Percentiles rank a stretch among this genome's conserved stretches.
Conservation (phyloP, 2,329 filamentous ascomycete genomes). For the Microdochium paspali region DNA sequence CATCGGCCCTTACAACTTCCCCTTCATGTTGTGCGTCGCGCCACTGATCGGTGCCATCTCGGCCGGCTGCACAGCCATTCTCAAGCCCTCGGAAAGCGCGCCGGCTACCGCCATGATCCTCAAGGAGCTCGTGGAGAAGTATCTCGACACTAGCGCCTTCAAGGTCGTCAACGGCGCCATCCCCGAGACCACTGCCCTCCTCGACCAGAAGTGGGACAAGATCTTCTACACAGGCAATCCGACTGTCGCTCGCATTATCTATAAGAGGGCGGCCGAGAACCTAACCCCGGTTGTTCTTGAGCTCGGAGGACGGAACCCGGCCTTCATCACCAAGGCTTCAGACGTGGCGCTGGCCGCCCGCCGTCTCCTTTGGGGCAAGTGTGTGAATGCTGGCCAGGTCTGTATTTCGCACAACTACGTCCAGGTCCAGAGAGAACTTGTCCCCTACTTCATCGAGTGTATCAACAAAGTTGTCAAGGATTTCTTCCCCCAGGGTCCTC, state of each 20-base stretch:
- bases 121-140: constrained; percentile 65
- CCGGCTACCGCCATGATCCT: constrained; percentile 69
- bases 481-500: constrained; percentile 78
- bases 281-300: constrained; percentile 85
- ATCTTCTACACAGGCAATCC: constrained; percentile 90
- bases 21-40: constrained; percentile 68
- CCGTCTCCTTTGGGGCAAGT: constrained; percentile 83
- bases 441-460: constrained; percentile 63
- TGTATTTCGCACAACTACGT: constrained; percentile 93
- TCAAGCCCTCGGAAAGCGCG: constrained; percentile 85
- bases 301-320: constrained; percentile 85
- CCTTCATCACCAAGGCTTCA: constrained; percentile 78
- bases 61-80: constrained; percentile 77
- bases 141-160: constrained; percentile 71
- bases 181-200: constrained; percentile 68
- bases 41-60: constrained; percentile 85
- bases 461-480: constrained; percentile 62
- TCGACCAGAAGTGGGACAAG: constrained; percentile 93
- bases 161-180: constrained; percentile 71
- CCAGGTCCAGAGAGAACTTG: constrained; percentile 66
- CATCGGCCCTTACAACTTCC: constrained; percentile 93
- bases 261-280: constrained; percentile 80
- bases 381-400: constrained; percentile 77
- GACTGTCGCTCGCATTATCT: constrained; percentile 74
- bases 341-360: constrained; percentile 73